Base-by-base conservation (phyloP, 805 yeast genomes). In the Suhomyces xylopsoci region DNA sequence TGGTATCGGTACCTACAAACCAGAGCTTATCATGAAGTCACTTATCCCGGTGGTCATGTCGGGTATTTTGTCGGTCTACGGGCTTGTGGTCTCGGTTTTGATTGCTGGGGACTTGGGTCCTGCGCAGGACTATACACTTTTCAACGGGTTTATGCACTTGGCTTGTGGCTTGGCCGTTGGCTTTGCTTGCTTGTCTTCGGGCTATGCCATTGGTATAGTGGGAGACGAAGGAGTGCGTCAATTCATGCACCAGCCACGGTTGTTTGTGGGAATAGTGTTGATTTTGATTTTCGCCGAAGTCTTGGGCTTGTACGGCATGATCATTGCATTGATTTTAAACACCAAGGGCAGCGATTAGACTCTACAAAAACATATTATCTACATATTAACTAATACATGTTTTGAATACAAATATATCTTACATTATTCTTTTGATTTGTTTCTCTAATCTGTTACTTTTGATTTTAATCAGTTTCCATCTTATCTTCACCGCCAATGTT, bases 41-140 rank as follows among this genome's bases (percentile, higher is more conserved):
- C 78, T 94, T 48, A 92, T 94, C 61, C 99, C 99, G 15, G 99
- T 94, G 47, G 97, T 94, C 58, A 91, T 94, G 96, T 85, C 94
- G 58, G 99, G 99, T 83, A 94, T 94, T 65, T 77, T 94, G 55
- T 91, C 98, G 9, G 97, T 94, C 49, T 94, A 94, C 69, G 99
- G 99, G 2, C 80, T 94, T 49, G 99, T 94, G 20, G 99, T 94
- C 47, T 88, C 97, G 15, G 99, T 94, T 42, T 79, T 94, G 63
- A 93, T 94, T 63, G 97, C 99, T 24, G 96, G 94, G 42, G 91
- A 90, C 7, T 76, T 92, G 60, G 81, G 86, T 24, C 97, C 97
- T 36, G 70, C 82, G 40, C 83, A 84, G 57, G 81, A 84, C 47
- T 92, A 94, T 72, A 85, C 97, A 3, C 74, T 94, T 52, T 94